Evolutionary conservation across 1,284 basidiomycete genomes (phyloP).

Genomic region (Tausonia pullulans): DNA sequence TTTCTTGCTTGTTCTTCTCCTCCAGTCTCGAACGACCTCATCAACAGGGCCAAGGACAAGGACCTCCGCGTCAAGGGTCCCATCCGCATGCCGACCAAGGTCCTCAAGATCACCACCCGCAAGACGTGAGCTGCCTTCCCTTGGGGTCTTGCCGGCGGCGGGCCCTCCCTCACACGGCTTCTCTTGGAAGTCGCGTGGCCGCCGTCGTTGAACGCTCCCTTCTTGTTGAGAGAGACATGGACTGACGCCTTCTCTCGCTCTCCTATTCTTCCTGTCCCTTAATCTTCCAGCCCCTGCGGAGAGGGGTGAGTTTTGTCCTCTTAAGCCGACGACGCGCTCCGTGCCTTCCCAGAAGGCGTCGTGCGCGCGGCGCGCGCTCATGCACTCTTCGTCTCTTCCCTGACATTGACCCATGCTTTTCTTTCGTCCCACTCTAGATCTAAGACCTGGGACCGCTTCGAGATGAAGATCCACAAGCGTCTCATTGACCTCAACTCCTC

Average conservation of each 20-base stretch:
- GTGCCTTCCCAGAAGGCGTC: too few relatives aligned
- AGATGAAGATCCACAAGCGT: conserved; percentile 99
- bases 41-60: conserved; percentile 99
- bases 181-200: neutral
- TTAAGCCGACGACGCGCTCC: too few relatives aligned
- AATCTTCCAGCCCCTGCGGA: conserved; percentile 72
- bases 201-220: conserved; percentile 1
- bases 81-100: conserved; percentile 97
- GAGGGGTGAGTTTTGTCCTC: conserved; percentile 53
- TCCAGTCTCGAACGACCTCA: conserved; percentile 84
- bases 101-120: conserved; percentile 96
- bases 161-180: neutral
- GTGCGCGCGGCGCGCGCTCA: too few relatives aligned
- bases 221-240: neutral
- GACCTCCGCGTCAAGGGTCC: conserved; percentile 99
- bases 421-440: conserved; percentile 34
- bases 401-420: too few relatives aligned
- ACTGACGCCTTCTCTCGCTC: neutral
- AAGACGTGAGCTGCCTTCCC: conserved; percentile 60
- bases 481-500: conserved; percentile 98
- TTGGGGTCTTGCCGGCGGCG: neutral
- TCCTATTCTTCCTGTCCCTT: neutral
- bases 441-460: conserved; percentile 99
- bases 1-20: conserved; percentile 1
- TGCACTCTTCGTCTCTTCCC: too few relatives aligned